Base-by-base conservation (phyloP, 1,284 basidiomycete genomes). In the Cutaneotrichosporon daszewskae region DNA sequence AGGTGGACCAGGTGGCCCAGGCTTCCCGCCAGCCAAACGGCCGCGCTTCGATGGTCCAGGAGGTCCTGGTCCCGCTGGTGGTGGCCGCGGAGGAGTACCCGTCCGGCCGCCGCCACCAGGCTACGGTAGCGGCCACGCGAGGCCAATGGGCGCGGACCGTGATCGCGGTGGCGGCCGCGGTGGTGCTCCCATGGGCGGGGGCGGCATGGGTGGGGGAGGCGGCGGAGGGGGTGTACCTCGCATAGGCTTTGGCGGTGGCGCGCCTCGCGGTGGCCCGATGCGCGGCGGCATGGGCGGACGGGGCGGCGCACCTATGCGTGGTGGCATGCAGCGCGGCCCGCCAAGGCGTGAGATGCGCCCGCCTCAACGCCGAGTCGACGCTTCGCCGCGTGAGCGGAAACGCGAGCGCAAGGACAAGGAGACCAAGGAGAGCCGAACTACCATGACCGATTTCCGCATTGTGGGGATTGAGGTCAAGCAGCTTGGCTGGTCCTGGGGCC, bases 401-500 rank as follows among this genome's bases (percentile, higher is more conserved):
- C 37, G 33, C 32, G n/a, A n/a, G n/a, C 25, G 42, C 19, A 51
- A 50, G 36, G 45, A 54, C 47, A 44, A 57, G 40, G 59, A 57
- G 37, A 64, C 67, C 25, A 59, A 59, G 51, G 88, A 69, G 79
- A 85, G 73, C 79, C 70, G 67, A 51, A 80, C 87, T 49, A 92
- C 89, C 26, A 80, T 95, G 62, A 94, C 90, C 35, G 91, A 95
- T 74, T 96, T 95, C 79, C 87, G 92, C 72, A 90, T 96, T 64
- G 77, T 91, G 58, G 89, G 85, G 19, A 77, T 95, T 59, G 82
- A 87, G 66, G 83, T 94, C 40, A 68, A 66, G 40, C 62, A 62
- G 26, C 48, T 75, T 17, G 62, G 55, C 7, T 76, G 73, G 75
- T 58, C 54, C 23, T 75, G 75, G 75, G 66, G 71, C 26, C 28